These are phyloP conservation scores for Termitomyces sp. DNA, from an alignment of 768 basidiomycete genomes.

Conservation along the genomic window DNA sequence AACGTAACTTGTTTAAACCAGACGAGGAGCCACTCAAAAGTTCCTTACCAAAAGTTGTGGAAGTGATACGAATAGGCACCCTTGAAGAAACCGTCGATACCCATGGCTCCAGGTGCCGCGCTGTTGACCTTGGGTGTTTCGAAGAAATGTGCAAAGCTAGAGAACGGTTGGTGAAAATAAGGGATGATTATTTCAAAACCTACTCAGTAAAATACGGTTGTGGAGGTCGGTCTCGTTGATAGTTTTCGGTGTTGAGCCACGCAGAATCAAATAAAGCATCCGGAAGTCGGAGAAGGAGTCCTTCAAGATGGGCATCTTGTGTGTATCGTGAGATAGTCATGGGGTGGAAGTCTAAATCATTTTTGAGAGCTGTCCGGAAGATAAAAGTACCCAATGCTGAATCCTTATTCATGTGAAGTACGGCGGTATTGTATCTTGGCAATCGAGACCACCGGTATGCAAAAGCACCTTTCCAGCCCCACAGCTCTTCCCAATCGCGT, in stretches of 20 bases:
- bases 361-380: constrained; percentile 91
- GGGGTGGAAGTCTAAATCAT: constrained; percentile 93
- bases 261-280: constrained; percentile 97
- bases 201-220: constrained; percentile 92
- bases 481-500: constrained; percentile 97
- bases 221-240: constrained; percentile 87
- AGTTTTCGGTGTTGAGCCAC: constrained; percentile 91
- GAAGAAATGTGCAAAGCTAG: constrained; percentile 86
- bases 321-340: constrained; percentile 91
- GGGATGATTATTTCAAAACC: constrained; percentile 13
- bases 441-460: constrained; percentile 95
- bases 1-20: background rate
- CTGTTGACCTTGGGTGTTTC: constrained; percentile 67
- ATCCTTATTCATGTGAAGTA: constrained; percentile 87
- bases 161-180: constrained; percentile 3
- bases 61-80: constrained; percentile 96
- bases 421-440: constrained; percentile 94
- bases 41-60: constrained; percentile 82
- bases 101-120: constrained; percentile 81
- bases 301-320: constrained; percentile 83
- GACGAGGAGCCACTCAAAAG: background rate
- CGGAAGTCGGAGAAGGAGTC: constrained; percentile 79
- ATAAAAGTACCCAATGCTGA: constrained; percentile 91
- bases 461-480: constrained; percentile 95
- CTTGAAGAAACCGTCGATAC: constrained; percentile 93